Base-by-base conservation (phyloP, 371 early-diverging fungal species). In the Lichtheimia hyalospora region DNA sequence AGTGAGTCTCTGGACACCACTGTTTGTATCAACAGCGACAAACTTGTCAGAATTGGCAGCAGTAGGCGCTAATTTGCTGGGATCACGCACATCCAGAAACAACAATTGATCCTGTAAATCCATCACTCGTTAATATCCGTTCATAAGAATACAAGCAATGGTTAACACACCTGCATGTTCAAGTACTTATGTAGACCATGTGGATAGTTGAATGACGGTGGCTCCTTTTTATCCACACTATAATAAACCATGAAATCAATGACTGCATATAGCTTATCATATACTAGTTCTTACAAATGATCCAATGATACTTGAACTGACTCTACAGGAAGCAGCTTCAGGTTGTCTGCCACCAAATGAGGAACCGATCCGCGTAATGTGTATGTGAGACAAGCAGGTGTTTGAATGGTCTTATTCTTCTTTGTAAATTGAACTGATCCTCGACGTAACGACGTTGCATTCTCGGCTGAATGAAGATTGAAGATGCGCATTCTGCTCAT, bases 351-450 rank as follows among this genome's bases (percentile, higher is more conserved):
- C 18, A 89, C 78, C 62, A 91, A 70, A 61, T 92, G 92, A 34
- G 91, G 91, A 13, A 89, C 88, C 7, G 89, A 77, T 7, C 91
- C 92, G 27, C 84, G 84, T 40, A 82, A 64, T 5, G 90, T 88
- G 67, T 89, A 87, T 51, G 84, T 79, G 53, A 92, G 63, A 70
- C 86, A 90, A 10, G 81, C 81, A 28, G 92, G 92, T 16, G 92
- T 92, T 58, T 87, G 71, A 3, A 81, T 62, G 5, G 57, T 63
- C 25, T 73, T 75, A 54, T 67, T 68, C 61, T 72, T 74, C 24
- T 67, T 65, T 0, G 63, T 62, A 20, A 88, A 79, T 4, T 69
- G 62, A 4, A 79, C 58, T 3, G 68, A 60, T 13, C 77, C 80
- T 51, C 80, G 69, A 48, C 80, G 68, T 40, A 55, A 5, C 14